These are phyloP conservation scores for Penicillium sp. DNA, from an alignment of 2,329 filamentous ascomycete species.

Conservation along the genomic window DNA sequence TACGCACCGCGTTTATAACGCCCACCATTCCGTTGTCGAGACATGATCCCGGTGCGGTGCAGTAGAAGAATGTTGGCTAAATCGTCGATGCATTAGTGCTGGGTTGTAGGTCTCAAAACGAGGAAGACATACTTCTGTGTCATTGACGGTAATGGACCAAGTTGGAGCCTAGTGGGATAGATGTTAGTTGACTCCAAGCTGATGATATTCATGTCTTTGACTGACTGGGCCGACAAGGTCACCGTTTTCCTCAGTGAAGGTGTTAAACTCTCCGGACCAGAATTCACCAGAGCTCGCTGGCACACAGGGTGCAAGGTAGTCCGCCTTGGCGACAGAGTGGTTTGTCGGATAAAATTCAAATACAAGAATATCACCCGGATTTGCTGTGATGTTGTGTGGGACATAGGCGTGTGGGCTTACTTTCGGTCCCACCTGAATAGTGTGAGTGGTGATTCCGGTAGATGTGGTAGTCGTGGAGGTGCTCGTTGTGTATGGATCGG, in stretches of 20 bases:
- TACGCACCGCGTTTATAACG: conserved; percentile 66
- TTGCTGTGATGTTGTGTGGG: conserved; percentile 30
- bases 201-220: conserved; percentile 8
- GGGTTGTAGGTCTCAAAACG: neutral
- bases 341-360: conserved; percentile 64
- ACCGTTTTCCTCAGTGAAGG: conserved; percentile 50
- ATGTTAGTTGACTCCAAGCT: conserved; percentile 10
- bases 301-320: conserved; percentile 61
- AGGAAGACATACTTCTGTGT: conserved; percentile 48
- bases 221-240: conserved; percentile 36
- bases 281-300: conserved; percentile 46
- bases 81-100: neutral
- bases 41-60: conserved; percentile 67
- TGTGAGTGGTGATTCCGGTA: conserved; percentile 28
- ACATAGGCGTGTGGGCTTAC: conserved; percentile 33
- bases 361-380: conserved; percentile 39
- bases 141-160: conserved; percentile 53
- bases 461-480: conserved; percentile 13
- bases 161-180: conserved; percentile 32
- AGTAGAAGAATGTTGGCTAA: conserved; percentile 68
- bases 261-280: conserved; percentile 40
- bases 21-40: conserved; percentile 69
- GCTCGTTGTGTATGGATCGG: neutral
- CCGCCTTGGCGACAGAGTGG: conserved; percentile 64
- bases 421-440: conserved; percentile 35